Evolutionary conservation across 352 stramenopile species (phyloP).

Genomic region (Pythium aphanidermatum): DNA sequence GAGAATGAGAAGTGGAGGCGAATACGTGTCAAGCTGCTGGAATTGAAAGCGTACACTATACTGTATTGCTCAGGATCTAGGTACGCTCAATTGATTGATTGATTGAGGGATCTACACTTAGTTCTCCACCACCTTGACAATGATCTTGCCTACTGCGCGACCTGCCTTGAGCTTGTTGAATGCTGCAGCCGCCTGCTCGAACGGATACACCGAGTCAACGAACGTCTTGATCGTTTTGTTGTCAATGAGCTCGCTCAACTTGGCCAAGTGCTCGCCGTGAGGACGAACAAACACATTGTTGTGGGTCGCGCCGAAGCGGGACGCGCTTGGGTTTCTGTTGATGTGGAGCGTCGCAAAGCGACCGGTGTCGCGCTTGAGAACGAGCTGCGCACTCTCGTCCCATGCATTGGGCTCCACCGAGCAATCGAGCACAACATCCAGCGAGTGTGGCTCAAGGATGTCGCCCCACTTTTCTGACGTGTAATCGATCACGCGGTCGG

Average conservation of each 20-base stretch:
- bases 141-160: slow-evolving; percentile 28
- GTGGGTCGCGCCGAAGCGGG: slow-evolving; percentile 2
- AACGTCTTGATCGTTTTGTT: slow-evolving; percentile 16
- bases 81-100: no score
- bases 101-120: no score
- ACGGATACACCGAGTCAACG: slow-evolving; percentile 21
- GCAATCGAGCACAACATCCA: no score
- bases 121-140: no score
- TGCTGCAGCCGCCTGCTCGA: slow-evolving; percentile 22
- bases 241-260: slow-evolving; percentile 24
- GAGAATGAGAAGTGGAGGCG: no score
- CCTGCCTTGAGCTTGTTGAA: slow-evolving; percentile 28
- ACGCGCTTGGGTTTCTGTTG: no score
- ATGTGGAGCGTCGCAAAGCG: slow-evolving; percentile 42
- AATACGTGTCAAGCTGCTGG: no score
- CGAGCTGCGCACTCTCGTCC: slow-evolving; percentile 28
- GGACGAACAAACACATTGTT: not conserved
- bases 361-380: slow-evolving; percentile 29
- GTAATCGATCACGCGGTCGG: no score
- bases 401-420: slow-evolving; percentile 24
- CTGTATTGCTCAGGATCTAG: no score
- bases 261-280: slow-evolving; percentile 18
- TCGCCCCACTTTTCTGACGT: no score
- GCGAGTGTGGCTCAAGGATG: no score
- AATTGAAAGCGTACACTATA: no score